phyloP scores from a whole-genome alignment of 768 basidiomycete species.

The Tremella mesenterica region DNA sequence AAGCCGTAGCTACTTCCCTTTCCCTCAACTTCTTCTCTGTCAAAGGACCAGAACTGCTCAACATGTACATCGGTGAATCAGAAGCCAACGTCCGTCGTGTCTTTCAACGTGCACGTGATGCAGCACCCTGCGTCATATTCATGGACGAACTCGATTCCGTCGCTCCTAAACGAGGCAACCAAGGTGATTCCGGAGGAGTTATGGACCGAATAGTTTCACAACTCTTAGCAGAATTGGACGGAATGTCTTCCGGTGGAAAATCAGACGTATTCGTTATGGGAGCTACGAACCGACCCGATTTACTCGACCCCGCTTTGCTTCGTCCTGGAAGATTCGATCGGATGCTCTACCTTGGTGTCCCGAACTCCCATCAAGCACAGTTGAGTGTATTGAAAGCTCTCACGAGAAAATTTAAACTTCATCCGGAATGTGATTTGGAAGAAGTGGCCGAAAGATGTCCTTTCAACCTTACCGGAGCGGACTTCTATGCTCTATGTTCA shows the following conservation, averaged over 20 bases:
- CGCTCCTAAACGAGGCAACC: constrained; percentile 87
- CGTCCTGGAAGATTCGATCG: constrained; percentile 92
- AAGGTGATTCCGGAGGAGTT: constrained; percentile 92
- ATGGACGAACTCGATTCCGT: constrained; percentile 94
- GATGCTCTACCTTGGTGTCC: constrained; percentile 90
- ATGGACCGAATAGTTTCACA: constrained; percentile 98
- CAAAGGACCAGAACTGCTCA: constrained; percentile 88
- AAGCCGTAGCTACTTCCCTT: constrained; percentile 91
- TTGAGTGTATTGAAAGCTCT: constrained; percentile 77
- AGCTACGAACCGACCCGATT: constrained; percentile 87
- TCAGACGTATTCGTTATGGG: constrained; percentile 87
- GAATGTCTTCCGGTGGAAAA: constrained; percentile 57
- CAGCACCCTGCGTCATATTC: constrained; percentile 88
- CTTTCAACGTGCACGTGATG: constrained; percentile 83
- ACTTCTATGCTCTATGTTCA: constrained; percentile 94
- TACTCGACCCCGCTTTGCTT: constrained; percentile 79
- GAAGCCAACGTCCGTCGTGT: constrained; percentile 58
- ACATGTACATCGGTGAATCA: constrained; percentile 98
- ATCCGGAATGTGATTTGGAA: constrained; percentile 57
- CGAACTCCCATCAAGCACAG: constrained; percentile 75
- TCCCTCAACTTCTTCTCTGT: constrained; percentile 95
- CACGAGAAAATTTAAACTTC: constrained; percentile 82
- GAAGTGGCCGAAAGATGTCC: constrained; percentile 65
- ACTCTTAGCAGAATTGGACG: constrained; percentile 85
- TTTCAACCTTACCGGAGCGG: constrained; percentile 93